Base-by-base conservation (phyloP, 495 filamentous ascomycete genomes). In the Aspergillus olivimuriae region DNA sequence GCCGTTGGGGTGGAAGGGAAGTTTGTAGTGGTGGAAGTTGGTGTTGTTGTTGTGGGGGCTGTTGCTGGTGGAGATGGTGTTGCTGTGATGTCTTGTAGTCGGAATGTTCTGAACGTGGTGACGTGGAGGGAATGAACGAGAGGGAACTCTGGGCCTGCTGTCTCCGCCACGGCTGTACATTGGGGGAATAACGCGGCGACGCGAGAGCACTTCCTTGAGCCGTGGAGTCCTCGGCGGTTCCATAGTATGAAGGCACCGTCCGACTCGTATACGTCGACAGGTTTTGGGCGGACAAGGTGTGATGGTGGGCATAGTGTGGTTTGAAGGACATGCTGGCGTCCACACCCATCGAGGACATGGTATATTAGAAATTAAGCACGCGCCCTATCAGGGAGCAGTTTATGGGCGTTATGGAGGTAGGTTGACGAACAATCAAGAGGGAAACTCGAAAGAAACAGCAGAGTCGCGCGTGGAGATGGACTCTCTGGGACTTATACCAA, bases 41-140 rank as follows among this genome's bases (percentile, higher is more conserved):
- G n/a, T n/a, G n/a, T n/a, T n/a, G n/a, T n/a, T n/a, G n/a, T n/a
- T n/a, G n/a, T n/a, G n/a, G n/a, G n/a, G n/a, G n/a, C n/a, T n/a
- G n/a, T n/a, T n/a, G n/a, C n/a, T n/a, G n/a, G n/a, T n/a, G n/a
- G n/a, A n/a, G n/a, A n/a, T n/a, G n/a, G n/a, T n/a, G n/a, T 12
- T 55, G 32, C 26, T 58, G 47, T n/a, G 57, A 47, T 17, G 54
- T 50, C 4, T 60, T 60, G 39, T 56, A 57, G 24, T 70, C 66
- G n/a, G 38, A 40, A 10, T 53, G 50, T 34, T 58, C 58, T 15
- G 40, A 39, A 8, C 58, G 49, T 16, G 44, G 47, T 21, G 47
- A 47, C 2, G 48, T 49, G 23, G 58, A 55, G 19, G 54, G 51
- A 32, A 60, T 34, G 38, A 60, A 60, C 18, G 57, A 60, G 11